phyloP scores from a whole-genome alignment of 2,329 filamentous ascomycete genomes.

The Ceratocystis cubensis region DNA sequence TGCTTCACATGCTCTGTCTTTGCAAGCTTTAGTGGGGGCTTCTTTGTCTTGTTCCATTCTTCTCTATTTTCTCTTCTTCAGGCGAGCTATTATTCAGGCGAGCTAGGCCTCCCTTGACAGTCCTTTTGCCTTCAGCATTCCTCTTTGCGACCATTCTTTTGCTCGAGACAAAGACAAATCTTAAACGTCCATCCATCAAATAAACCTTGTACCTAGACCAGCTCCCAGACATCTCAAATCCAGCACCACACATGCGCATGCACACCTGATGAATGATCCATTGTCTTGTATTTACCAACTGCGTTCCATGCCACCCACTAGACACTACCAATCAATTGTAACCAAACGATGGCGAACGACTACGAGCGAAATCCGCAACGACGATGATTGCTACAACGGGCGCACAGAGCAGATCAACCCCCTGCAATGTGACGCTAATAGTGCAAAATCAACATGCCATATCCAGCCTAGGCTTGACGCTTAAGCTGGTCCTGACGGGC shows the following conservation, averaged over 20 bases:
- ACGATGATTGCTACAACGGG: slow-evolving; percentile 4
- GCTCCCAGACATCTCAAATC: too few relatives aligned
- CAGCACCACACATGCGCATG: too few relatives aligned
- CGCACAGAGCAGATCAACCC: slow-evolving; percentile 6
- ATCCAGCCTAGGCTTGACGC: neutral
- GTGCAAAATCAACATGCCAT: slow-evolving; percentile 9
- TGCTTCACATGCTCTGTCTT: too few relatives aligned
- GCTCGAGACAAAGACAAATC: neutral
- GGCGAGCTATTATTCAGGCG: too few relatives aligned
- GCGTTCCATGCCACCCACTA: neutral
- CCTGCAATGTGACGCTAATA: slow-evolving; percentile 2
- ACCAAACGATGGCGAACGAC: neutral
- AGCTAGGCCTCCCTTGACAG: neutral
- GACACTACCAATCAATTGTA: neutral
- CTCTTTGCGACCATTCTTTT: neutral
- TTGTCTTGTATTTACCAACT: neutral
- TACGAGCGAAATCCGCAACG: neutral
- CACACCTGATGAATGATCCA: too few relatives aligned
- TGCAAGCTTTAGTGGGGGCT: neutral
- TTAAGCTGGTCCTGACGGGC: neutral
- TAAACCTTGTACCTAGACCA: neutral
- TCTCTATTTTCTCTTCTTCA: neutral
- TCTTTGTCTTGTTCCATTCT: neutral
- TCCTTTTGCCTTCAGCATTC: too few relatives aligned
- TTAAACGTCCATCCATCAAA: neutral